A percentile compares a stretch with the other conserved stretches of the same genome.
Evolutionary conservation across 371 early-diverging fungal species (phyloP).

Genomic region (Thermomucor indicae-seudaticae): DNA sequence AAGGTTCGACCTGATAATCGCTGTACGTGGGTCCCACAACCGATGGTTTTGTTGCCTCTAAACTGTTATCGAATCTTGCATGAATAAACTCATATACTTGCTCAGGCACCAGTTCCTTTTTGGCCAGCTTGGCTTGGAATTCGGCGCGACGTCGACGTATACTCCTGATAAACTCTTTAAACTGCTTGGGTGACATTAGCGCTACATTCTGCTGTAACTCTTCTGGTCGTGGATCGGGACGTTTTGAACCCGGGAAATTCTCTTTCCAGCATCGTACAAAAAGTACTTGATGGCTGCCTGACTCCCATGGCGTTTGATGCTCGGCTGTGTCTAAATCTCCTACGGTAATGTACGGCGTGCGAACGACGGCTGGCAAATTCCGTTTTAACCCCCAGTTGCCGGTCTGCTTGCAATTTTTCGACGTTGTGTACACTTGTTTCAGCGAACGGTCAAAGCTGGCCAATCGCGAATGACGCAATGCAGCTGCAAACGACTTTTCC

Average conservation of each 20-base stretch:
- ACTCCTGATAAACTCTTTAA: constrained; percentile 52
- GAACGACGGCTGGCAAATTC: constrained; percentile 60
- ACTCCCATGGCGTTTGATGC: constrained; percentile 70
- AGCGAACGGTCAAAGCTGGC: constrained; percentile 67
- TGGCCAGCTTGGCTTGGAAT: constrained; percentile 49
- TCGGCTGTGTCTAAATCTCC: constrained; percentile 67
- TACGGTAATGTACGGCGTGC: constrained; percentile 57
- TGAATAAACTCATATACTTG: constrained; percentile 30
- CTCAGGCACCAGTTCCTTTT: constrained; percentile 29
- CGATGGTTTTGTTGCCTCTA: constrained; percentile 9
- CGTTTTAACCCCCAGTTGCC: constrained; percentile 84
- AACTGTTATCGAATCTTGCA: constrained; percentile 19
- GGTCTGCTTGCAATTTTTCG: constrained; percentile 37
- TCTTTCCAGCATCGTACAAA: constrained; percentile 65
- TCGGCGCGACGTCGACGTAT: constrained; percentile 41
- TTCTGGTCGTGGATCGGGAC: constrained; percentile 43
- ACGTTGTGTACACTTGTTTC: constrained; percentile 70
- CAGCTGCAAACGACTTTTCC: constrained; percentile 69
- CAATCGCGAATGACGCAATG: constrained; percentile 69
- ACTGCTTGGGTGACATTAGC: constrained; percentile 56
- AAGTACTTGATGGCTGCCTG: constrained; percentile 49
- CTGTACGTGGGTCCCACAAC: constrained; percentile 35
- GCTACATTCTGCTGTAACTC: constrained; percentile 41
- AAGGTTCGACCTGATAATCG: constrained; percentile 19
- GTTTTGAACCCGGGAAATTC: constrained; percentile 61